A percentile compares a stretch with the other conserved stretches of the same genome.
Conservation (phyloP, 2,329 filamentous ascomycete species). For the Chaetomiaceae sp. region DNA sequence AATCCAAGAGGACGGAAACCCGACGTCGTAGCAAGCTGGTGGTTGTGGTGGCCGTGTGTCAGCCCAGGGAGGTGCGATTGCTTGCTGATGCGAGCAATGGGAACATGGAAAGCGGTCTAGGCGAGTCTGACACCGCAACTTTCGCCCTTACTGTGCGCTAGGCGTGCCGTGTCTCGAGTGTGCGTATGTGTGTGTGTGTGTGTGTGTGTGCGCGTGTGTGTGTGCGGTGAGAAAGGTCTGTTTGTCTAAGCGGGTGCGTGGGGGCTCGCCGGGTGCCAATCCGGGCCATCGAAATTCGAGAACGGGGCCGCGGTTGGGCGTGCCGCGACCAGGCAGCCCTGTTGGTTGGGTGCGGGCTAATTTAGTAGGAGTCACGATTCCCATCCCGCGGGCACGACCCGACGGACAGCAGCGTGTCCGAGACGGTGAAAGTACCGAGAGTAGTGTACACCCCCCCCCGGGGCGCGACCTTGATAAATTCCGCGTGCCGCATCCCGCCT, state of each 20-base stretch:
- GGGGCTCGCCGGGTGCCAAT: slow-evolving; percentile 18
- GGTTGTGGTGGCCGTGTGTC: too few species aligned
- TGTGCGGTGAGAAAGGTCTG: slow-evolving; percentile 10
- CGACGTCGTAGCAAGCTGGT: neutral
- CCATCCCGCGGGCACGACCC: slow-evolving; percentile 10
- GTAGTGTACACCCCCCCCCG: neutral
- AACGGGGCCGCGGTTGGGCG: slow-evolving; percentile 16
- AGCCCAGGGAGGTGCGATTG: too few species aligned
- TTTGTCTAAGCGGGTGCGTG: slow-evolving; percentile 18
- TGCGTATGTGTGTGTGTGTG: neutral
- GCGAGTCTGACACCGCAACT: slow-evolving; percentile 25
- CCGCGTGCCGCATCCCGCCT: slow-evolving; percentile 21
- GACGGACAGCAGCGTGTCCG: slow-evolving; percentile 9
- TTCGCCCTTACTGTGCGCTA: neutral
- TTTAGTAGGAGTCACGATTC: neutral
- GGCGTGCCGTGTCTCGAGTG: neutral
- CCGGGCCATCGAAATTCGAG: slow-evolving; percentile 14
- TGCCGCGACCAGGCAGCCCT: slow-evolving; percentile 6
- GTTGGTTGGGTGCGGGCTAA: neutral
- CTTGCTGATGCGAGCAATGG: slow-evolving; percentile 5
- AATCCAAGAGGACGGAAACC: neutral
- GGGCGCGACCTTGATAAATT: slow-evolving; percentile 7
- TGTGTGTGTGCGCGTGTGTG: neutral
- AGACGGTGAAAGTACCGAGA: neutral
- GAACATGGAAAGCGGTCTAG: too few species aligned